Evolutionary conservation across 1,284 basidiomycete species (phyloP), one percentile per base, ranked within the genome.

Genomic region (Pterulicium gracile): DNA sequence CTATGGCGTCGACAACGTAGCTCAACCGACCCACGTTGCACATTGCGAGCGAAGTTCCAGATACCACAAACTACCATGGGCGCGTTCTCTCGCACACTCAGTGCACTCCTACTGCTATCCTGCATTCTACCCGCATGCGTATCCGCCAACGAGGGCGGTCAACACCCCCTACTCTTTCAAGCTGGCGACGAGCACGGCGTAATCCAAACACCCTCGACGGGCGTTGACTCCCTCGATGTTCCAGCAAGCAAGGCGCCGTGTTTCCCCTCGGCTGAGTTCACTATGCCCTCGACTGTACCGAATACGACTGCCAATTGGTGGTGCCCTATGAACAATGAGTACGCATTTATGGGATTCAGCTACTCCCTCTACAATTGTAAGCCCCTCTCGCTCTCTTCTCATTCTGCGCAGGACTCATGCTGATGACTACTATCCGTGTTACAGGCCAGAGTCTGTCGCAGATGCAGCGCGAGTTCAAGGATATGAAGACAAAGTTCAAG

Each of bases 331-430:
- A 61, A 62, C 47, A 73, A 70, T 1, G 82, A 86, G 55, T 85
- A 83, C 51, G 83, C 72, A 0, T 86, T 85, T 57, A 61, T 86
- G 35, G 83, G 81, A 1, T 80, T 86, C 61, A 81, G 79, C 55
- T 85, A 86, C 52, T 79, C n/a, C n/a, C n/a, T n/a, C n/a, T n/a
- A n/a, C n/a, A n/a, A n/a, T n/a, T n/a, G n/a, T n/a, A n/a, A n/a
- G n/a, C n/a, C n/a, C n/a, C 27, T n/a, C n/a, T 32, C 27, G 27
- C n/a, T 15, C 23, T 44, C 15, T 21, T 21, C 18, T 45, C 32
- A 43, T 18, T 21, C 24, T 19, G 2, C 42, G 14, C 17, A 5
- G 18, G 2, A 42, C 14, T 36, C 32, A 15, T 44, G 49, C 24
- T 55, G 20, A 39, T 17, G 5, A 39, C 21, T 45, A 41, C 14